Evolutionary conservation across 805 yeast species (phyloP), one percentile per base, ranked within the genome.

Genomic region (Limtongozyma cylindracea): DNA sequence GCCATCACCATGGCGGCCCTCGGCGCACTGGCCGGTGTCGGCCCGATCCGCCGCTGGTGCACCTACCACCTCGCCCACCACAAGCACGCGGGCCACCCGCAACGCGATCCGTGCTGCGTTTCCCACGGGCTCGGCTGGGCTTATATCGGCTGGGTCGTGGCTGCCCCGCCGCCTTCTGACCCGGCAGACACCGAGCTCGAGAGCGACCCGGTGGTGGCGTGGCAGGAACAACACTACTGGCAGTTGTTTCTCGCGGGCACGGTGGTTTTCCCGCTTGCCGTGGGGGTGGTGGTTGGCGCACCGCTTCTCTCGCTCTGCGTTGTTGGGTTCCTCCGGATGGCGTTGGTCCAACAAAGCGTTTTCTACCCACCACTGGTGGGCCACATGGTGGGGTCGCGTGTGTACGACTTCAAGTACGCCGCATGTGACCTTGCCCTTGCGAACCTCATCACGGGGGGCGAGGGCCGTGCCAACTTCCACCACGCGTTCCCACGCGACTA

Each of bases 401-500:
- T n/a, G n/a, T n/a, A n/a, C n/a, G n/a, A n/a, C n/a, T n/a, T n/a
- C n/a, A n/a, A n/a, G n/a, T n/a, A n/a, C n/a, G n/a, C n/a, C n/a
- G n/a, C n/a, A n/a, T n/a, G n/a, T n/a, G 6, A 5, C 6, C 62
- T 80, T 40, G 52, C 69, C 20, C 40, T 62, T 21, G 57, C 67
- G 13, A 66, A 67, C 12, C 37, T 64, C 10, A 51, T 76, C 10
- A 71, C 93, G 0, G 66, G 72, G 37, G 96, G 96, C 8, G 94
- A 82, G 46, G 84, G 91, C 4, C 66, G 66, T 45, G 91, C 78
- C 43, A 82, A 80, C 47, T 84, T 73, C 49, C 96, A 82, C 48
- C 94, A 84, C 48, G 93, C 78, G 47, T 82, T 82, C 44, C 92
- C 94, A 5, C 67, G 72, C 30, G 95, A 82, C 45, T 80, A 71